Conservation (phyloP, 2,329 filamentous ascomycete genomes). For the Botrytis byssoidea region DNA sequence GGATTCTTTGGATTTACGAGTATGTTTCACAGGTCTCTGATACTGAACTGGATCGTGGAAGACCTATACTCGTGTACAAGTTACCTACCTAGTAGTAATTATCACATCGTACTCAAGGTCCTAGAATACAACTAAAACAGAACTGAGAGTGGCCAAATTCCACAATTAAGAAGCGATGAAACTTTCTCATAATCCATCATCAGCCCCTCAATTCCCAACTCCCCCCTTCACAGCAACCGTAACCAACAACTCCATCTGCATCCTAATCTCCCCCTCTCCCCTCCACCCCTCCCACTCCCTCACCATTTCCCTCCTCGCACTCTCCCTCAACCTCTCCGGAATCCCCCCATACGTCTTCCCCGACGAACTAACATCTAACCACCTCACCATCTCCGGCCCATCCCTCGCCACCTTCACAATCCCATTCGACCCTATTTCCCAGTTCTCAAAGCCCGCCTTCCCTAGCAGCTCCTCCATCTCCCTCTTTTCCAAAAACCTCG, state of each 20-base stretch:
- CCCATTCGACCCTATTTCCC: constrained; percentile 15
- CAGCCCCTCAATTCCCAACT: neutral
- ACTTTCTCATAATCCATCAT: neutral
- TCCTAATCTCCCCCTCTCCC: constrained; percentile 19
- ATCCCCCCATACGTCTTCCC: constrained; percentile 23
- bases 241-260: constrained; percentile 26
- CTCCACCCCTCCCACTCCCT: constrained; percentile 21
- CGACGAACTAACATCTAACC: constrained; percentile 23
- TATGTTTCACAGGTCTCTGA: neutral
- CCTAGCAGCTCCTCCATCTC: constrained; percentile 16
- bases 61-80: neutral
- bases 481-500: constrained; percentile 17
- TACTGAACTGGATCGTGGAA: neutral
- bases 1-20: neutral
- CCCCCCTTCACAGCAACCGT: constrained; percentile 20
- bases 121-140: neutral
- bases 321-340: constrained; percentile 20
- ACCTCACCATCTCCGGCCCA: constrained; percentile 19
- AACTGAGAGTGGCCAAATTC: neutral
- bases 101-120: neutral
- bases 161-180: neutral
- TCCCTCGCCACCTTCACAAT: constrained; percentile 22
- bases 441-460: constrained; percentile 10
- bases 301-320: constrained; percentile 22
- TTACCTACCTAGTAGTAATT: neutral